phyloP scores from a whole-genome alignment of 441 rosid species.

The Populus tomentosa region DNA sequence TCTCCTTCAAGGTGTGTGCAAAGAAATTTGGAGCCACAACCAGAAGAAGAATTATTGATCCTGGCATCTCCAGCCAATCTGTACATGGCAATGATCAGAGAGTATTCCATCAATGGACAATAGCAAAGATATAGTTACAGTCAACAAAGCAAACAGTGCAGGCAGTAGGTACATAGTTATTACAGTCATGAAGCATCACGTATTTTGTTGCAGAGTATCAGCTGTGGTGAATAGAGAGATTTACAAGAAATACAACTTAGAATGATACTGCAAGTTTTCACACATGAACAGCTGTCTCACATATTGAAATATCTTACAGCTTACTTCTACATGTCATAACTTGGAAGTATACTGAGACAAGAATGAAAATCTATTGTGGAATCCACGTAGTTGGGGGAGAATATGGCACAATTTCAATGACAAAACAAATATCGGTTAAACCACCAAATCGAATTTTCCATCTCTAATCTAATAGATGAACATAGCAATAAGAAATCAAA shows the following conservation, averaged over 20 bases:
- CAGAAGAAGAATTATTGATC: constrained; percentile 67
- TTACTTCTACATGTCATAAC: too few species aligned
- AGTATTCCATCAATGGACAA: too few species aligned
- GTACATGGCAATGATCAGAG: constrained; percentile 7
- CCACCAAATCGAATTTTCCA: background rate
- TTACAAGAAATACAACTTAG: background rate
- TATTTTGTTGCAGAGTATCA: background rate
- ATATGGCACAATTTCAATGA: background rate
- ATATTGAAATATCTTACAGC: too few species aligned
- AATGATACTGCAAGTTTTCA: background rate
- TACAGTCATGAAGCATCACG: background rate
- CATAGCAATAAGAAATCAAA: background rate
- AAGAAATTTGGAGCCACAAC: constrained; percentile 69
- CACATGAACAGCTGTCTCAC: background rate
- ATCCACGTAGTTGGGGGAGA: background rate
- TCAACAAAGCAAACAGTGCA: background rate
- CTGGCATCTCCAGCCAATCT: constrained; percentile 89
- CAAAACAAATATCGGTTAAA: background rate
- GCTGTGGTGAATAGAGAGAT: too few species aligned
- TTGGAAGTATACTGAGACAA: too few species aligned
- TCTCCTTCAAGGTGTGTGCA: constrained; percentile 41
- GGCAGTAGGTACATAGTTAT: background rate
- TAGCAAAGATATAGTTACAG: background rate
- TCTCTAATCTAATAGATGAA: background rate
- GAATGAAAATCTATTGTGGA: background rate